Evolutionary conservation across 169 alveolate genomes (phyloP).

Genomic region (Toxoplasma gondii): DNA sequence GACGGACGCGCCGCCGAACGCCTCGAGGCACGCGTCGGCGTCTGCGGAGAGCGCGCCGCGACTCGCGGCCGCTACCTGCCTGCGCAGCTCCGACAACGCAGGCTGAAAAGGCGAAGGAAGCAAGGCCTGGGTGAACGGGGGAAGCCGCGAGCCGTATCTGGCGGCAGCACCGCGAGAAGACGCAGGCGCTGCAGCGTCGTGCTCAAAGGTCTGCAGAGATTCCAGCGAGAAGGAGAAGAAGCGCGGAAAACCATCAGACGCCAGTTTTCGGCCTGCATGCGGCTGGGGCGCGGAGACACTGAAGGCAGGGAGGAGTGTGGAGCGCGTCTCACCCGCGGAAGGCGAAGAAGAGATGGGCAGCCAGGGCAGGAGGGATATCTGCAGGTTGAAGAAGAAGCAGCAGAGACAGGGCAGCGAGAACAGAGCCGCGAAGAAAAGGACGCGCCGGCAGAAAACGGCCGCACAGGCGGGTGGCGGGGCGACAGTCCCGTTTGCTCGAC

Average conservation of each 20-base stretch:
- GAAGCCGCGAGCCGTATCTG: neutral
- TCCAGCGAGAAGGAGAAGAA: neutral
- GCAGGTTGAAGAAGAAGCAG: no score
- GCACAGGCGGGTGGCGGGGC: no score
- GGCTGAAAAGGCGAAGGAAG: constrained; percentile 30
- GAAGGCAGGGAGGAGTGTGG: no score
- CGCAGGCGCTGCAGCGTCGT: neutral
- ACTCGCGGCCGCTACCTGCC: neutral
- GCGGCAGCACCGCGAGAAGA: no score
- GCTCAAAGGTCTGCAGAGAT: neutral
- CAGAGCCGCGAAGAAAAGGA: neutral
- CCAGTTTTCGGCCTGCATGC: neutral
- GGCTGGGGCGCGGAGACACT: neutral
- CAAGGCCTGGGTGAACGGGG: constrained; percentile 35
- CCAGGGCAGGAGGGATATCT: no score
- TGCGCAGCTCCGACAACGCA: neutral
- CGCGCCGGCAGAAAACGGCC: no score
- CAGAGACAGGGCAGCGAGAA: neutral
- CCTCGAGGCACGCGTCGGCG: neutral
- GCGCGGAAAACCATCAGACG: neutral
- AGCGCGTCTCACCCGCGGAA: no score
- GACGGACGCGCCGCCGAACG: neutral
- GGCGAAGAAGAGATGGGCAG: no score
- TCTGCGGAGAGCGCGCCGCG: neutral
- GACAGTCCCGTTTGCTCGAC: no score